Evolutionary conservation across 1,139 yeast genomes (phyloP).

Genomic region (Candida albicans): DNA sequence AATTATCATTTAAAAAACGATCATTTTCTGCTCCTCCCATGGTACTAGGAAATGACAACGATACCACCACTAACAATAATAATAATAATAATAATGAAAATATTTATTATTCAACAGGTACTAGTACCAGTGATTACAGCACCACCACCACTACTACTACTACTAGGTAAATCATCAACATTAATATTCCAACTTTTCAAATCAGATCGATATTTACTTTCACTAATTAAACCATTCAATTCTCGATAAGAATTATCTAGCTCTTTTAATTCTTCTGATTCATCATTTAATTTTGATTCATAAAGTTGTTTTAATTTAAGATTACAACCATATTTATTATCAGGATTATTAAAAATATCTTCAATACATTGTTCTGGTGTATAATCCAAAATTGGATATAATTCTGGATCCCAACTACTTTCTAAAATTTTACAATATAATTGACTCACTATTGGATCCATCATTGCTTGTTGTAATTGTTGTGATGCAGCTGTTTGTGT

Average conservation of each 20-base stretch:
- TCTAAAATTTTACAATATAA: constrained; percentile 65
- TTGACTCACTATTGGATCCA: constrained; percentile 54
- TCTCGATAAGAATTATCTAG: constrained; percentile 47
- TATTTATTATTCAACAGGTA: not conserved
- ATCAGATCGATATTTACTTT: constrained; percentile 40
- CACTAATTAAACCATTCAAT: constrained; percentile 46
- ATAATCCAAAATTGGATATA: constrained; percentile 56
- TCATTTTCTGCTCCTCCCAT: constrained; percentile 3
- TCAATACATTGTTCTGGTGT: constrained; percentile 72
- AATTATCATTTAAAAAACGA: constrained; percentile 5
- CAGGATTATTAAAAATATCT: constrained; percentile 57
- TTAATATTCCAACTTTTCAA: constrained; percentile 43
- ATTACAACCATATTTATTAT: constrained; percentile 70
- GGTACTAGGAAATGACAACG: not conserved
- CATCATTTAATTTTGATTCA: constrained; percentile 10
- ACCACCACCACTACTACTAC: not conserved
- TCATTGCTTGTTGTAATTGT: constrained; percentile 20
- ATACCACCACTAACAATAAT: not conserved
- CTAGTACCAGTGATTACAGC: not conserved
- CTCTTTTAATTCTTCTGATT: constrained; percentile 17
- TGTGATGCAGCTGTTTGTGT: not conserved
- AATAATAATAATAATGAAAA: constrained; percentile 1
- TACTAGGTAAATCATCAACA: constrained; percentile 4
- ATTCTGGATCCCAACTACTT: constrained; percentile 76
- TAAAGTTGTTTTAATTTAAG: constrained; percentile 24